Evolutionary conservation across 805 yeast species (phyloP).

Genomic region (Hanseniaspora taiwanica): DNA sequence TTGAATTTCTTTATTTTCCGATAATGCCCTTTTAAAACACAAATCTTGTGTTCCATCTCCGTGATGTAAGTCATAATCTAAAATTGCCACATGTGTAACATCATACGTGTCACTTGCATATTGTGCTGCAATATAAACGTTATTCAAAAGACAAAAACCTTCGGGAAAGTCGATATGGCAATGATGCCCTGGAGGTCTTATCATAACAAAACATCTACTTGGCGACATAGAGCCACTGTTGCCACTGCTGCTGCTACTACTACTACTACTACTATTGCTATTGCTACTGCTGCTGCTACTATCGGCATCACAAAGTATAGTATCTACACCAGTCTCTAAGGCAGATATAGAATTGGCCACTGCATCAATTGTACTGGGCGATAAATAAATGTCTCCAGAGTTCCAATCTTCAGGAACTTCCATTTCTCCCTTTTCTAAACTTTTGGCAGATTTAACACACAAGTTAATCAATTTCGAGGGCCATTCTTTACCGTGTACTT

Average conservation of each 20-base stretch:
- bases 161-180: constrained; percentile 74
- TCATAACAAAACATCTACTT: constrained; percentile 46
- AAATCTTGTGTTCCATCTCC: constrained; percentile 87
- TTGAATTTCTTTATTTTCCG: constrained; percentile 32
- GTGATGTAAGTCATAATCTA: constrained; percentile 78
- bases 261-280: background rate
- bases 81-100: constrained; percentile 67
- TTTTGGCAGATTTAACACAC: constrained; percentile 44
- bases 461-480: constrained; percentile 42
- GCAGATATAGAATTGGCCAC: constrained; percentile 69
- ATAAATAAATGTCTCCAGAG: constrained; percentile 66
- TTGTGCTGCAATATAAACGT: constrained; percentile 69
- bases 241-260: background rate
- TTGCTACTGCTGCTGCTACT: background rate
- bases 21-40: constrained; percentile 62
- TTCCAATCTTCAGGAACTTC: constrained; percentile 80
- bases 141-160: constrained; percentile 72
- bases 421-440: constrained; percentile 37
- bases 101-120: constrained; percentile 52
- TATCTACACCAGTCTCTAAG: constrained; percentile 56
- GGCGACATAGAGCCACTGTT: constrained; percentile 14
- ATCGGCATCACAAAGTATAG: constrained; percentile 21
- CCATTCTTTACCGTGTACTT: constrained; percentile 69
- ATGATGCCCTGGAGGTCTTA: constrained; percentile 82
- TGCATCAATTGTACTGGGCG: constrained; percentile 53